Base-by-base conservation (phyloP, 352 stramenopile genomes). In the Phytopythium ostracodes region DNA sequence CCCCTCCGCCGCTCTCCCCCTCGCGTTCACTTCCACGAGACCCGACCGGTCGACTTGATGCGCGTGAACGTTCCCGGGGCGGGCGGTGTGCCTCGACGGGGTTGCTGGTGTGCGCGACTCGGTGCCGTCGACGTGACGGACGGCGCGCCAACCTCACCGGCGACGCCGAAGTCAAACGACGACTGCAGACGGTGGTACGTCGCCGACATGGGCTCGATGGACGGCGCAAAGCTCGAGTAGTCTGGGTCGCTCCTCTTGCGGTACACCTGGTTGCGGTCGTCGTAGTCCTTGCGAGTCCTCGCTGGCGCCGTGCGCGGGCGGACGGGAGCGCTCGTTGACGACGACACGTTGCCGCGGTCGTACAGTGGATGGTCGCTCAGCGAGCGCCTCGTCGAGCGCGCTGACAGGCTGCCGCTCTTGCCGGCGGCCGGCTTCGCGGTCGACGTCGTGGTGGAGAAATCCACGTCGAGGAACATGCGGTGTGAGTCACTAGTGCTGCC, bases 271-370 rank as follows among this genome's bases (percentile, higher is more conserved):
- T 71, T 68, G 36, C 80, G 74, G 15, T 61, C 79, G 43, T 87
- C 77, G 31, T 73, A 65, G 15, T 84, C 75, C 33, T 71, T 87
- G 40, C 71, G 75, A 6, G 61, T 35, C 5, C 71, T 67, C 20
- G 71, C 61, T 2, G 77, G 77, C 17, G 75, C 77, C 25, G 77
- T 85, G 14, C 71, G 73, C 17, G 77, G 77, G n/a, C 71, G 71
- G 11, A 40, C 47, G 1, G 62, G 60, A 6, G 42, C 55, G 44
- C 54, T 54, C 1, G 29, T 55, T 61, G 38, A 29, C 2, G 36
- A 20, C 7, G 56, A 27, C 24, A n/a, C 44, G 27, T 12, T 17
- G 42, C 15, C 29, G 25, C 44, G 56, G 18, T 35, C 43, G 25
- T 36, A 33, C 20, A 66, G 62, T n/a, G 63, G 29, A 9, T 65